Base-by-base conservation (phyloP, 805 yeast species). In the Candida nemodendra region DNA sequence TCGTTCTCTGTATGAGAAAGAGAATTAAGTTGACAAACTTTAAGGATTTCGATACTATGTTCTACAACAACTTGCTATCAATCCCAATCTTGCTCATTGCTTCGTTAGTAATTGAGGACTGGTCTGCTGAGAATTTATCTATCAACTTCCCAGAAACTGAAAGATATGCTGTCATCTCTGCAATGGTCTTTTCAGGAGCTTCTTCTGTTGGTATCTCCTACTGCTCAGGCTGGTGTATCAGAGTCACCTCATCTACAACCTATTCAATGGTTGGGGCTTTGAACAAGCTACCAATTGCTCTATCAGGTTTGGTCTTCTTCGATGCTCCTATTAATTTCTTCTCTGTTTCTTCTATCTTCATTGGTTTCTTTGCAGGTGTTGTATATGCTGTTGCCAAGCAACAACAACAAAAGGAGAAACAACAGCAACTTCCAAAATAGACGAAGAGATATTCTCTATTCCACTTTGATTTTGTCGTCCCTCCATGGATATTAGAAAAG, bases 191-290 rank as follows among this genome's bases (percentile, higher is more conserved):
- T 60, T 87, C 96, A 25, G 99, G 99, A 66, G 78, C 86, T 53
- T 83, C 95, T 30, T 84, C 97, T 22, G 95, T 93, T 37, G 97
- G 95, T 71, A 93, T 93, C 63, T 91, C 98, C 30, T 93, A 93
- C 78, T 88, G 96, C 68, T 89, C 98, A 9, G 99, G 97, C 45
- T 93, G 99, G 99, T 93, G 99, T 78, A 95, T 93, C 50, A 87
- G 99, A 72, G 98, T 93, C 48, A 93, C 99, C 30, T 88, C 97
- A 16, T 90, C 98, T 18, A 93, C 99, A 39, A 93, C 99, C 39
- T 93, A 93, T 72, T 88, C 96, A 38, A 93, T 93, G 99, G 98
- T 93, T 42, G 99, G 99, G 65, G 99, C 99, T 38, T 78, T 93
- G 66, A 93, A 93, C 79, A 93, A 93, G 71, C 80, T 93, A 56